Evolutionary conservation across 345 rosid genomes (phyloP).

Genomic region (Eucalyptus tenuipes): DNA sequence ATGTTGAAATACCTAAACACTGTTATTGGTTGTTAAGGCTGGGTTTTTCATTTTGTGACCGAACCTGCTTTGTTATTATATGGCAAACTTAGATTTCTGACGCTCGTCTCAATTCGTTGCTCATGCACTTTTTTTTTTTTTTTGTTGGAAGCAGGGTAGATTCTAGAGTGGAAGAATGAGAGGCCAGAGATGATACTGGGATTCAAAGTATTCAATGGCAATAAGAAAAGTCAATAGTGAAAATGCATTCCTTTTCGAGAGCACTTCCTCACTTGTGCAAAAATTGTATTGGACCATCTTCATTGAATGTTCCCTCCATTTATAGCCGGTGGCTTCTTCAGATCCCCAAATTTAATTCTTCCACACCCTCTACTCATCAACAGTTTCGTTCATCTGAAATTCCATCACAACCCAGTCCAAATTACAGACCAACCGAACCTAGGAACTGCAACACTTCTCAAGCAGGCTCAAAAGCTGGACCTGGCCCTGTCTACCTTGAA

Average conservation of each 20-base stretch:
- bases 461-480: slow-evolving; percentile 7
- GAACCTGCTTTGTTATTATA: background rate
- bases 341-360: background rate
- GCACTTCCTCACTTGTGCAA: background rate
- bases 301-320: background rate
- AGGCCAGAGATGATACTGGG: background rate
- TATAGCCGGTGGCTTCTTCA: background rate
- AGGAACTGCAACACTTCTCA: background rate
- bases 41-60: background rate
- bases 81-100: background rate
- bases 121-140: background rate
- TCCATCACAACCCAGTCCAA: background rate
- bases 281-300: background rate
- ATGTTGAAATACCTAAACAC: background rate
- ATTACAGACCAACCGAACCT: background rate
- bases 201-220: background rate
- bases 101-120: background rate
- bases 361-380: background rate
- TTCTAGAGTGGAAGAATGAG: background rate
- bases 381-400: background rate
- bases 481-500: slow-evolving; percentile 37
- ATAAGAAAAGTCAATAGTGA: background rate
- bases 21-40: background rate
- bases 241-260: background rate
- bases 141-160: background rate